Evolutionary conservation across 257 asterid genomes (phyloP), one percentile per base, ranked within the genome.

Genomic region (Solanum lycopersicoides): DNA sequence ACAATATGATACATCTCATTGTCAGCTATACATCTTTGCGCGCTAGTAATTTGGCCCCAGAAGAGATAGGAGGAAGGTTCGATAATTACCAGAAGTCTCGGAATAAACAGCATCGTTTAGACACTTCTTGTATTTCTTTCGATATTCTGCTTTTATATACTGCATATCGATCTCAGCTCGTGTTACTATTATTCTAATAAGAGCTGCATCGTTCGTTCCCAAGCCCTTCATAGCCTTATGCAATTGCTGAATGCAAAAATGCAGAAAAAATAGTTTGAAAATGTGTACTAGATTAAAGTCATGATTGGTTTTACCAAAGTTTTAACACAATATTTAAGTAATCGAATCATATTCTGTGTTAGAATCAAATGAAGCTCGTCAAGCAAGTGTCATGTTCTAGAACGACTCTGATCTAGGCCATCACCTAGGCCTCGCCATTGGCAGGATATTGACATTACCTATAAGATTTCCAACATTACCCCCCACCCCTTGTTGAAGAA

Each of bases 151-250:
- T 92, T 94, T 96, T 87, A 96, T 92, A 47, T 94, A 96, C 82
- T 94, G 98, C 98, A 95, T 88, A 85, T 97, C 99, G 6, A 96
- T 94, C 92, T 97, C 99, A 9, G 98, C 90, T 88, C 99, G 92
- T 0, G 99, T 96, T 82, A 94, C 97, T 84, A 97, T 91, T 45
- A 93, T 88, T 86, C 99, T 92, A 68, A 74, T 92, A 35, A 97
- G 95, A 23, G 95, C 89, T 6, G 97, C 28, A 45, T 97, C 99
- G 30, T 94, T 88, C 9, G 99, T 97, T 88, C 99, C 99, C 89
- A 96, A 13, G 83, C 98, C 99, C 92, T 97, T 93, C 99, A 97
- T 96, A 56, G 99, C 97, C 92, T 94, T 93, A 65, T 88, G 92
- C 89, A 97, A 89, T 87, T 90, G 91, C 98, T 97, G 88, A 56